phyloP scores from a whole-genome alignment of 192 early-diverging fungal species.

The Ramicandelaber brevisporus region DNA sequence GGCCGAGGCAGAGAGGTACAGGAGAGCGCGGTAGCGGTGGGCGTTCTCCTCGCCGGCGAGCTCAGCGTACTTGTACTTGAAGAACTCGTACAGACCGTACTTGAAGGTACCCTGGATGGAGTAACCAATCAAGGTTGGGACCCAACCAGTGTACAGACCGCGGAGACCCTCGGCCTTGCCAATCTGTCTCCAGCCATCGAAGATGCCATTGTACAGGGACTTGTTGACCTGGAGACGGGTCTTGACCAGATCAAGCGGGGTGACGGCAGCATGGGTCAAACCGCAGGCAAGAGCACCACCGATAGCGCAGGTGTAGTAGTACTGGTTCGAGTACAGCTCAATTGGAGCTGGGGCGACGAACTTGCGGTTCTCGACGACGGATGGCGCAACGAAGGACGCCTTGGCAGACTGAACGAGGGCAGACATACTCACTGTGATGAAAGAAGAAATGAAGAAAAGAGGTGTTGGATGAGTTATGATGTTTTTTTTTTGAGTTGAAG shows the following conservation, averaged over 20 bases:
- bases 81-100: conserved; percentile 77
- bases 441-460: too few relatives aligned
- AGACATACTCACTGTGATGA: conserved; percentile 1
- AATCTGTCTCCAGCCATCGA: conserved; percentile 26
- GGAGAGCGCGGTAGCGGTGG: conserved; percentile 39
- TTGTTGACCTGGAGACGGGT: conserved; percentile 26
- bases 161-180: conserved; percentile 32
- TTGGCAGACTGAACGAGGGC: not conserved
- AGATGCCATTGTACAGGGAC: conserved; percentile 18
- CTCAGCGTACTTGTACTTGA: conserved; percentile 47
- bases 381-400: conserved; percentile 16
- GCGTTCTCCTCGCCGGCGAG: conserved; percentile 40
- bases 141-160: conserved; percentile 49
- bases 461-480: too few relatives aligned
- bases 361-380: conserved; percentile 13
- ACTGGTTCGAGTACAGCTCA: conserved; percentile 22
- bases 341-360: conserved; percentile 16
- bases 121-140: conserved; percentile 62
- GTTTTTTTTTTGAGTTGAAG: too few relatives aligned
- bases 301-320: conserved; percentile 30
- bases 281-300: conserved; percentile 39
- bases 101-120: conserved; percentile 66
- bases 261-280: conserved; percentile 33
- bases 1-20: conserved; percentile 47
- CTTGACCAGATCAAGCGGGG: conserved; percentile 26